phyloP scores from a whole-genome alignment of 2,329 filamentous ascomycete genomes.

The Beauveria brongniartii region DNA sequence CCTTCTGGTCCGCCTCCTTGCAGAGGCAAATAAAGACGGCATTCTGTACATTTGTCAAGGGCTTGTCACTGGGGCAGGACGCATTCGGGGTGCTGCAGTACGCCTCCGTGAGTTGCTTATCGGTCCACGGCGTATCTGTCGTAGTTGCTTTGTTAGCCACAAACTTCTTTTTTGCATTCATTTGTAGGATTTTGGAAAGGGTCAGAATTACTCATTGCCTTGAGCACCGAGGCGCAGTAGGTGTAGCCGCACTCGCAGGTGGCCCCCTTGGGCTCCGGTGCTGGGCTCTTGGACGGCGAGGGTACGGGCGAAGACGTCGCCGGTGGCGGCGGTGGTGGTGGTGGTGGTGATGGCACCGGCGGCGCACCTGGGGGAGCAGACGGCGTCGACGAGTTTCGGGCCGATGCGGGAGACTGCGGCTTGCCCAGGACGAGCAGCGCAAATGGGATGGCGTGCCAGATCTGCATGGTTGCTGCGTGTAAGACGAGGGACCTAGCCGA shows the following conservation, averaged over 20 bases:
- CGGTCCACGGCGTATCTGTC: conserved; percentile 26
- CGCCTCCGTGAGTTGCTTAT: conserved; percentile 24
- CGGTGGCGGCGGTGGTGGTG: conserved; percentile 18
- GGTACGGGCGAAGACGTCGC: background rate
- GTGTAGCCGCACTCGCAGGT: conserved; percentile 35
- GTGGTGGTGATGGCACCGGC: conserved; percentile 14
- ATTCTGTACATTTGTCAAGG: conserved; percentile 22
- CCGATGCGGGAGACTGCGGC: conserved; percentile 14
- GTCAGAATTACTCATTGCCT: conserved; percentile 25
- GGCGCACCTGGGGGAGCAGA: conserved; percentile 19
- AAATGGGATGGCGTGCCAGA: conserved; percentile 2
- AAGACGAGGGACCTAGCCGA: background rate
- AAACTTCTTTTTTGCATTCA: too few species aligned
- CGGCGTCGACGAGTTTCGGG: conserved; percentile 11
- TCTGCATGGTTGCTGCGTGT: background rate
- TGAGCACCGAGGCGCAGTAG: conserved; percentile 32
- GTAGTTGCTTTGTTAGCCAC: background rate
- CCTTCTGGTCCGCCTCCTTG: conserved; percentile 22
- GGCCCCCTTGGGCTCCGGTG: conserved; percentile 18
- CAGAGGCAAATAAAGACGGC: conserved; percentile 34
- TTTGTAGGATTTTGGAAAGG: fast-evolving
- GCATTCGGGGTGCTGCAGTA: conserved; percentile 32
- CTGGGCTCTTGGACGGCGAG: conserved; percentile 12
- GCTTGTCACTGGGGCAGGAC: conserved; percentile 23
- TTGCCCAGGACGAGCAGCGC: conserved; percentile 11